These are phyloP conservation scores for Cladosporium colombiae DNA, from an alignment of 2,329 filamentous ascomycete species.

Conservation along the genomic window DNA sequence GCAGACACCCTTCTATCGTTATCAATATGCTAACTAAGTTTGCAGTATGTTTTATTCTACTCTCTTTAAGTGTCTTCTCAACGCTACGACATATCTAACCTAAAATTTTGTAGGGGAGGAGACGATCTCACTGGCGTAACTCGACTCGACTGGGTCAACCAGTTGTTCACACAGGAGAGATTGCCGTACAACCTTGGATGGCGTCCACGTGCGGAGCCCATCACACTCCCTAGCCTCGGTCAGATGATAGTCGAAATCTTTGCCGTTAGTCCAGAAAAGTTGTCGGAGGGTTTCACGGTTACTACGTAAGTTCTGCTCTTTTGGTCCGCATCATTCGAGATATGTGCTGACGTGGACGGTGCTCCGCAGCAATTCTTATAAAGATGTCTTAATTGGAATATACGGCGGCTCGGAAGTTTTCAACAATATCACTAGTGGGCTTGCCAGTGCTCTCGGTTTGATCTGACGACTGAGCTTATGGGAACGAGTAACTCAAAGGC, in stretches of 20 bases:
- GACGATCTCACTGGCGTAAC: constrained; percentile 37
- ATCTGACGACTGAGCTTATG: not conserved
- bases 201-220: constrained; percentile 32
- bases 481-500: not conserved
- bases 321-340: not conserved
- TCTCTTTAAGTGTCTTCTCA: not conserved
- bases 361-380: constrained; percentile 29
- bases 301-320: not conserved
- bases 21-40: not conserved
- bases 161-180: constrained; percentile 41
- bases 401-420: constrained; percentile 32
- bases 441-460: constrained; percentile 29
- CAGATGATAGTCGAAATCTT: constrained; percentile 31
- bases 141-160: constrained; percentile 37
- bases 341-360: not conserved
- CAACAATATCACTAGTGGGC: constrained; percentile 31
- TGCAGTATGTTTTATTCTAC: not conserved
- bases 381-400: constrained; percentile 29
- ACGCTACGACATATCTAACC: no score
- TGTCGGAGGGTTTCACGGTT: constrained; percentile 28
- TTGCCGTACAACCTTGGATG: constrained; percentile 42
- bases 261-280: constrained; percentile 25
- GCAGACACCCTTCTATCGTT: not conserved
- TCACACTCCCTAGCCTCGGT: constrained; percentile 31
- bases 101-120: constrained; percentile 22